Evolutionary conservation across 2,329 filamentous ascomycete genomes (phyloP).

Genomic region (Phialophora chinensis): DNA sequence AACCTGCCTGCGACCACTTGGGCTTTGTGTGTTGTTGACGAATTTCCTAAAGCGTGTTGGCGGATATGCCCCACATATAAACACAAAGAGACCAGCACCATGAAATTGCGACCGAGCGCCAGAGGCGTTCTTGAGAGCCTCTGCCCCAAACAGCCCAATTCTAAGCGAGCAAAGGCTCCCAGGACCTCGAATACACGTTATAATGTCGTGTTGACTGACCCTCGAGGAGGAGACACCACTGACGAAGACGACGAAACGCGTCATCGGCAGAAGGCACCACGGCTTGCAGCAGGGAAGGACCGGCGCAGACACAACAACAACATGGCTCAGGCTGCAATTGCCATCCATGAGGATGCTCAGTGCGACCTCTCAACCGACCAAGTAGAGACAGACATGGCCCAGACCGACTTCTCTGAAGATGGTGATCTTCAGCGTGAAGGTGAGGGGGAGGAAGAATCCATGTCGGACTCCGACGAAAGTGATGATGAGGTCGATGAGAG

Average conservation of each 20-base stretch:
- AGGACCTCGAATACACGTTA: slow-evolving; percentile 18
- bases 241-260: slow-evolving; percentile 19
- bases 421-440: slow-evolving; percentile 43
- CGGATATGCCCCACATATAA: slow-evolving; percentile 20
- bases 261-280: slow-evolving; percentile 23
- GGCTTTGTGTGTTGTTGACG: slow-evolving; percentile 24
- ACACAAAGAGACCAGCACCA: slow-evolving; percentile 16
- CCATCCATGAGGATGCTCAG: slow-evolving; percentile 37
- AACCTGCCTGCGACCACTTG: slow-evolving; percentile 14
- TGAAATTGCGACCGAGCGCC: slow-evolving; percentile 32
- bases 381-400: slow-evolving; percentile 8
- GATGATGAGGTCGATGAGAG: slow-evolving; percentile 52
- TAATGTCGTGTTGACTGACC: slow-evolving; percentile 24
- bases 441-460: slow-evolving; percentile 34
- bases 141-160: slow-evolving; percentile 28
- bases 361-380: slow-evolving; percentile 19
- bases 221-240: slow-evolving; percentile 3
- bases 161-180: slow-evolving; percentile 15
- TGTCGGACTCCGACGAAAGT: slow-evolving; percentile 42
- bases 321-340: slow-evolving; percentile 36
- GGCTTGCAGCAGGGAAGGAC: slow-evolving; percentile 27
- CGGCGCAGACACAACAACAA: slow-evolving; percentile 27
- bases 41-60: slow-evolving; percentile 23
- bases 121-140: slow-evolving; percentile 30
- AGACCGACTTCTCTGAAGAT: slow-evolving; percentile 1